These are phyloP conservation scores for Plenodomus biglobosus DNA, from an alignment of 2,329 filamentous ascomycete species.

Conservation along the genomic window DNA sequence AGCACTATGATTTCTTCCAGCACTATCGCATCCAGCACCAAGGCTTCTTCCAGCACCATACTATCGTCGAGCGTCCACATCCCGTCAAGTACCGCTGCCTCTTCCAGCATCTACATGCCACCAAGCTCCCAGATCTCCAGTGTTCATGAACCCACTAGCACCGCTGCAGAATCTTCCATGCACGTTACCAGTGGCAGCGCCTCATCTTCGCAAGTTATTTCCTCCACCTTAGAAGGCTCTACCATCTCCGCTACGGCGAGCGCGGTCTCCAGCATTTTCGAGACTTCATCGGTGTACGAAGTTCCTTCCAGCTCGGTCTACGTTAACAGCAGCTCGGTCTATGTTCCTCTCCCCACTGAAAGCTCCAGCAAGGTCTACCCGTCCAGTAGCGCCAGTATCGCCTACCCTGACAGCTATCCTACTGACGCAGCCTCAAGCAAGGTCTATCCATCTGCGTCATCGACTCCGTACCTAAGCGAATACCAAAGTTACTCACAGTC, in stretches of 20 bases:
- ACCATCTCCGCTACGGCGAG: constrained; percentile 5
- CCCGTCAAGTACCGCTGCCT: background rate
- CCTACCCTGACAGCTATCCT: background rate
- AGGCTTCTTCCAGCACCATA: background rate
- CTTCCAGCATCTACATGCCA: constrained; percentile 2
- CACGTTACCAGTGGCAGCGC: background rate
- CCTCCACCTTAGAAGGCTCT: background rate
- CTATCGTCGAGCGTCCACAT: constrained; percentile 1
- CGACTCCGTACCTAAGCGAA: background rate
- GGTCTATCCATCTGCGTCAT: background rate
- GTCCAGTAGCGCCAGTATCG: background rate
- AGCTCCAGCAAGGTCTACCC: constrained; percentile 1
- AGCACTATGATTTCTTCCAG: constrained; percentile 4
- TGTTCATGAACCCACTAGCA: background rate
- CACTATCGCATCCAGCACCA: constrained; percentile 5
- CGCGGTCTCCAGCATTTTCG: background rate
- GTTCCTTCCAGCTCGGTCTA: background rate
- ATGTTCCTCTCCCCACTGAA: background rate
- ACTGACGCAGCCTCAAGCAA: background rate
- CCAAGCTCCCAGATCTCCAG: background rate
- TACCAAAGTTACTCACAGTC: constrained; percentile 9
- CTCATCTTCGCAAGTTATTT: background rate
- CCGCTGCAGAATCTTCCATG: background rate
- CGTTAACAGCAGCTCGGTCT: constrained; percentile 6
- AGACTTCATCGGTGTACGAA: background rate